A percentile compares a stretch with the other conserved stretches of the same genome.
These are phyloP conservation scores for Apostasia shenzhenica DNA, from an alignment of 106 monocot species.

Conservation along the genomic window DNA sequence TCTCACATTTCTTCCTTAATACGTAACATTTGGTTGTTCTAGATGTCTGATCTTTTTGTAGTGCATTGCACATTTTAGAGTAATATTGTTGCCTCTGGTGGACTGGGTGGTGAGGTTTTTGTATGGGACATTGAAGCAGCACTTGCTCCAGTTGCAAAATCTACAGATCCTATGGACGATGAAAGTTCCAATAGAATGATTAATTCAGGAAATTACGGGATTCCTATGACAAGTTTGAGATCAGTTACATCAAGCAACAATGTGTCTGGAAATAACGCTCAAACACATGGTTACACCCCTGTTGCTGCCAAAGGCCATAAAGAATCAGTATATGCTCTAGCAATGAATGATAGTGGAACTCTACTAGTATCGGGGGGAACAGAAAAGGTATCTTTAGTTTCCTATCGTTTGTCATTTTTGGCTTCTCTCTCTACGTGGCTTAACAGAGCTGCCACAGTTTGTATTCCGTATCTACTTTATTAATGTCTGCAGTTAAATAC, in stretches of 20 bases:
- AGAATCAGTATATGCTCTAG: slow-evolving; percentile 96
- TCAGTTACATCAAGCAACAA: slow-evolving; percentile 50
- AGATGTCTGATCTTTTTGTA: slow-evolving; percentile 35
- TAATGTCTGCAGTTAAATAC: neutral
- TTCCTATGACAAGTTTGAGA: slow-evolving; percentile 52
- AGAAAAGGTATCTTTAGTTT: slow-evolving; percentile 56
- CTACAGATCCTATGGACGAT: slow-evolving; percentile 62
- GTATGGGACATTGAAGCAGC: slow-evolving; percentile 98
- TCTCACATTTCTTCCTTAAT: neutral
- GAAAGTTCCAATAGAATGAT: slow-evolving; percentile 54
- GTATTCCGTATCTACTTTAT: neutral
- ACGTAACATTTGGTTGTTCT: neutral
- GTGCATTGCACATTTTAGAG: slow-evolving; percentile 47
- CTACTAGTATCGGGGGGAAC: slow-evolving; percentile 97
- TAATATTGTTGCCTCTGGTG: slow-evolving; percentile 94
- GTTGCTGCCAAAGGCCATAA: slow-evolving; percentile 89
- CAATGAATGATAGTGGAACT: slow-evolving; percentile 90
- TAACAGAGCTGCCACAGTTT: neutral
- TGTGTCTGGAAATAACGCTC: slow-evolving; percentile 36
- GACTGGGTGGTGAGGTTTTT: slow-evolving; percentile 95
- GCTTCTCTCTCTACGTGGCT: neutral
- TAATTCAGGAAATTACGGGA: slow-evolving; percentile 50
- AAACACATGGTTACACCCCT: slow-evolving; percentile 67
- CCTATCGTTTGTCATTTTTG: neutral
- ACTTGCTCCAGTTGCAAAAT: slow-evolving; percentile 54